Evolutionary conservation across 495 filamentous ascomycete species (phyloP).

Genomic region (Parmelia sp.): DNA sequence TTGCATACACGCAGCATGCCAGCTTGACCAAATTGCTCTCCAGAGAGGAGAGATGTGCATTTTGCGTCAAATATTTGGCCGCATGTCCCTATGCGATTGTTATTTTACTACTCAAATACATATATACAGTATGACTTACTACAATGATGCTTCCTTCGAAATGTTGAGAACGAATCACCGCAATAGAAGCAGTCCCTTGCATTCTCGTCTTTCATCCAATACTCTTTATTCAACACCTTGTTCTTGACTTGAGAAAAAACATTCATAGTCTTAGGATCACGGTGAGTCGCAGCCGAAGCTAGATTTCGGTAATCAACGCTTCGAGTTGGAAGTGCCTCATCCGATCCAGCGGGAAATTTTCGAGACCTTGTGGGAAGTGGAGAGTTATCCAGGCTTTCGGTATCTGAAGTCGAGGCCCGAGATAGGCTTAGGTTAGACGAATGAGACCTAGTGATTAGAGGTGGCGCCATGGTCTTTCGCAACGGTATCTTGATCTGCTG

Average conservation of each 20-base stretch:
- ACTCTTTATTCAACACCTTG: constrained; percentile 83
- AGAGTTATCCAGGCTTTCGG: constrained; percentile 22
- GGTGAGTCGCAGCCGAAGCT: constrained; percentile 29
- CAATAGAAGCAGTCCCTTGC: constrained; percentile 97
- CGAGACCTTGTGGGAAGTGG: background rate
- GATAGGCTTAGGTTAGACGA: constrained; percentile 45
- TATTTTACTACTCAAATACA: background rate
- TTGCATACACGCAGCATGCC: constrained; percentile 88
- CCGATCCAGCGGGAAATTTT: too few relatives aligned
- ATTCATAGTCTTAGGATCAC: constrained; percentile 52
- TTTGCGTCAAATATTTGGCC: constrained; percentile 98
- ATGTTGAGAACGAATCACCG: constrained; percentile 82
- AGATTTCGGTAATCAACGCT: constrained; percentile 14
- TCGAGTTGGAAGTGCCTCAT: constrained; percentile 9
- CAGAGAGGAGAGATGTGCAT: constrained; percentile 84
- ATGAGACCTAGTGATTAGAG: constrained; percentile 46
- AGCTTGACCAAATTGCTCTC: constrained; percentile 78
- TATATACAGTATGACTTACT: constrained; percentile 42
- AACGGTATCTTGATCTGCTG: constrained; percentile 26
- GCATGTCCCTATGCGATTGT: constrained; percentile 43
- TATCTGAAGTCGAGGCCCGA: constrained; percentile 54
- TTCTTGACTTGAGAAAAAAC: constrained; percentile 65
- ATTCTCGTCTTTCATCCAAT: constrained; percentile 99
- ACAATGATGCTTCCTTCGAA: constrained; percentile 94
- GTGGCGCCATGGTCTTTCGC: constrained; percentile 22